Base-by-base conservation (phyloP, 257 asterid species). In the Penstemon barbatus region DNA sequence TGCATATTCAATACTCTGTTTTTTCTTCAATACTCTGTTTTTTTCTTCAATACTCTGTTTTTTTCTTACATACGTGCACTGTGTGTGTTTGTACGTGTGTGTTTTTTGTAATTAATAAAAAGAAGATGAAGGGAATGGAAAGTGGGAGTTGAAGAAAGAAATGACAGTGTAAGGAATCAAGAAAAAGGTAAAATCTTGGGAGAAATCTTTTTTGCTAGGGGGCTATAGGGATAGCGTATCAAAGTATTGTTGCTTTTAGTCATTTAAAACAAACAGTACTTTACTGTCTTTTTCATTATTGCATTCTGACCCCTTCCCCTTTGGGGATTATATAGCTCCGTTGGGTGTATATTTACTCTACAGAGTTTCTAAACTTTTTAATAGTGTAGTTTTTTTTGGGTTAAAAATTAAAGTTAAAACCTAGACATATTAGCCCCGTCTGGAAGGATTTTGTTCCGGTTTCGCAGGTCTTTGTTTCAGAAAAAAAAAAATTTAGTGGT, bases 1-100 rank as follows among this genome's bases (percentile, higher is more conserved):
- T 81, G 92, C 96, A 88, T 88, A 4, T 77, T 75, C 56, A 51
- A 6, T 49, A 5, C 62, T 58, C 57, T 52, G 13, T 6, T 5
- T 15, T 15, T 15, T 15, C 18, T 15, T 75, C 56, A 51, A 6
- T 49, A 5, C 62, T 58, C 53, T 52, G 13, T 6, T 5, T 15
- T 15, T 15, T 10, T 8, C 12, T 36, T 75, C 56, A 51, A 6
- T 49, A 5, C 62, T 58, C 53, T 52, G 13, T 6, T 5, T 15
- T 15, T 15, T 10, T 8, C 12, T 36, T 25, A 3, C 15, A 18
- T 61, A 46, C 71, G 64, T 51, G 45, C n/a, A 25, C 19, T 70
- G n/a, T 54, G 69, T 68, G 43, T 61, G 55, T 66, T 44, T 40
- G 48, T 77, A 33, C 13, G 62, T 57, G 54, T 53, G 18, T 7